Percentiles rank a stretch among this genome's conserved stretches.
These are phyloP conservation scores for Eragrostis curvula DNA, from an alignment of 176 grass and related monocot genomes.

Conservation along the genomic window DNA sequence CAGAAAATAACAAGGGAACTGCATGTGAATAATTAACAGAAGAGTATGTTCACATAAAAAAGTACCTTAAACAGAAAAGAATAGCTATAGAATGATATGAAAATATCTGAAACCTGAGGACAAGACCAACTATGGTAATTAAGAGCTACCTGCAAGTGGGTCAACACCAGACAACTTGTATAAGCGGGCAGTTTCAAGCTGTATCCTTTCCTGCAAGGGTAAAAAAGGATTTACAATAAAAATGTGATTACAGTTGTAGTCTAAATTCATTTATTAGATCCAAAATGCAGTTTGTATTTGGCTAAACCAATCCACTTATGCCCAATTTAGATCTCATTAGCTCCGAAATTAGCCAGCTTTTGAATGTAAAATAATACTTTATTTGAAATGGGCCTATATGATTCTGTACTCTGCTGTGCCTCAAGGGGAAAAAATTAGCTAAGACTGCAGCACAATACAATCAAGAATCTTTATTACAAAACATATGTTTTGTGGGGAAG, in stretches of 20 bases:
- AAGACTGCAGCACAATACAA: conserved; percentile 10
- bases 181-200: conserved; percentile 91
- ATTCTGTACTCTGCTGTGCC: conserved; percentile 8
- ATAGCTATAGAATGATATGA: conserved; percentile 4
- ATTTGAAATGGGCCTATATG: conserved; percentile 40
- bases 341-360: not conserved
- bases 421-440: not conserved
- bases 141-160: conserved; percentile 87
- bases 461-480: conserved; percentile 7
- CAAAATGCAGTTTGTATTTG: conserved; percentile 36
- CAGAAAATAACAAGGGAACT: conserved; percentile 40
- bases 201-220: conserved; percentile 89
- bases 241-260: conserved; percentile 28
- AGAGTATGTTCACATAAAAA: conserved; percentile 12
- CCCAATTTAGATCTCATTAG: not conserved
- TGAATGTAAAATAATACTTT: not conserved
- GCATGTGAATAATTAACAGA: conserved; percentile 28
- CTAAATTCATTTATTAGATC: conserved; percentile 8
- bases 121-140: conserved; percentile 16
- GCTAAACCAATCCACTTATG: not conserved
- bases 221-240: conserved; percentile 44
- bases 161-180: conserved; percentile 95
- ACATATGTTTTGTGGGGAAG: not conserved
- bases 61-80: conserved; percentile 2
- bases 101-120: not conserved